A percentile compares a stretch with the other conserved stretches of the same genome.
Conservation (phyloP, 805 yeast species). For the Blastobotrys muscicola region DNA sequence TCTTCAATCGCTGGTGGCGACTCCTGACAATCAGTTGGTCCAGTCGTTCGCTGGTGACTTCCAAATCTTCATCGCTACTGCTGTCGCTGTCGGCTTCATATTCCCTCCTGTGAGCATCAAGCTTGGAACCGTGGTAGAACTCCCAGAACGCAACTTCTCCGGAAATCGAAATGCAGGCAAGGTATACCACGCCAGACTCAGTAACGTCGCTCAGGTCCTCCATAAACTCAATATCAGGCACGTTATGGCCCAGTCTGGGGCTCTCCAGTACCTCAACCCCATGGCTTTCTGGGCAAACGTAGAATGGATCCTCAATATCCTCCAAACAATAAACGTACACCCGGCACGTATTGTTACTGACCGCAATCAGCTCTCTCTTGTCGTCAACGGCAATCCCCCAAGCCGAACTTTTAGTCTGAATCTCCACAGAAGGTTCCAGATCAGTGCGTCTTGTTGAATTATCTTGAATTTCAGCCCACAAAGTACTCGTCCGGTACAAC, state of each 20-base stretch:
- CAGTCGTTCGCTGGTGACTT: not conserved
- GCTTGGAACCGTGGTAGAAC: slow-evolving; percentile 8
- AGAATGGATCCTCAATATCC: slow-evolving; percentile 23
- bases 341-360: slow-evolving; percentile 46
- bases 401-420: slow-evolving; percentile 30
- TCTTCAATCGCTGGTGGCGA: not conserved
- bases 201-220: slow-evolving; percentile 8
- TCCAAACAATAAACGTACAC: slow-evolving; percentile 29
- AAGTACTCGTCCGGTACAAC: too few relatives aligned
- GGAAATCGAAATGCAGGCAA: slow-evolving; percentile 37
- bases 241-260: slow-evolving; percentile 42
- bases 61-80: not conserved
- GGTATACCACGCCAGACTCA: slow-evolving; percentile 23
- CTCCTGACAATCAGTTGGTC: slow-evolving; percentile 1
- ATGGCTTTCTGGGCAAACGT: too few relatives aligned
- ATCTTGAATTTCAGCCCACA: too few relatives aligned
- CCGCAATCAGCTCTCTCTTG: slow-evolving; percentile 32
- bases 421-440: not conserved
- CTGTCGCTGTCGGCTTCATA: not conserved
- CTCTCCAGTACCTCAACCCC: too few relatives aligned
- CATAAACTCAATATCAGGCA: slow-evolving; percentile 43
- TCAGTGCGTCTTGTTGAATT: too few relatives aligned
- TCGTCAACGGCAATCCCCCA: slow-evolving; percentile 54
- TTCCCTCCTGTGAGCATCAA: not conserved
- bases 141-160: slow-evolving; percentile 27